Evolutionary conservation across 257 asterid genomes (phyloP), one percentile per base, ranked within the genome.

Genomic region (Galeopsis tetrahit): DNA sequence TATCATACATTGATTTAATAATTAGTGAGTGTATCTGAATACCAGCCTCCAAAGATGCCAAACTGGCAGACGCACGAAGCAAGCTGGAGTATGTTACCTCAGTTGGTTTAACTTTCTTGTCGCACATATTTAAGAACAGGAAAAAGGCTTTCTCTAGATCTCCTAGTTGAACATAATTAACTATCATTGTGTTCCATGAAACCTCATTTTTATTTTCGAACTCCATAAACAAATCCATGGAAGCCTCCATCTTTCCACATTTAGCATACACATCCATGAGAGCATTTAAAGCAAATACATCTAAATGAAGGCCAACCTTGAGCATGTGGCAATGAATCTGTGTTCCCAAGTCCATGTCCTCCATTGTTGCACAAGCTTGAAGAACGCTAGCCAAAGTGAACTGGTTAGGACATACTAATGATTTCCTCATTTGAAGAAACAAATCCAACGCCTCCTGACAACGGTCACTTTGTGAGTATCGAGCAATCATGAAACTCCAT

Each of bases 401-500:
- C 81, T 93, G 93, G 77, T 93, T 93, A 40, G 98, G 97, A 44
- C 65, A 49, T 56, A 91, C 86, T 10, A 66, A 75, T 2, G 85
- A 56, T 80, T 63, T 80, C 82, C 92, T 75, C 98, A 93, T 93
- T 71, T 78, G 77, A 46, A 73, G 35, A 80, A 89, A 93, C 66
- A 91, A 70, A 71, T 74, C 82, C 83, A 93, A 67, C 0, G 98
- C 96, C 79, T 91, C 95, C 35, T 76, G 81, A 68, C 90, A 87
- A 35, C 36, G 78, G 59, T 79, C 87, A 85, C 89, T 83, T 77
- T 93, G 97, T 15, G 98, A 93, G 79, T 84, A 89, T 2, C 98
- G 87, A 2, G 98, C 84, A 71, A 93, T 93, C 96, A 93, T 91
- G 85, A 93, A 89, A 78, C 97, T 93, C 98, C 98, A 93, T 10